Conservation (phyloP, 164 flowering plant species). For the Nymphaea colorata region DNA sequence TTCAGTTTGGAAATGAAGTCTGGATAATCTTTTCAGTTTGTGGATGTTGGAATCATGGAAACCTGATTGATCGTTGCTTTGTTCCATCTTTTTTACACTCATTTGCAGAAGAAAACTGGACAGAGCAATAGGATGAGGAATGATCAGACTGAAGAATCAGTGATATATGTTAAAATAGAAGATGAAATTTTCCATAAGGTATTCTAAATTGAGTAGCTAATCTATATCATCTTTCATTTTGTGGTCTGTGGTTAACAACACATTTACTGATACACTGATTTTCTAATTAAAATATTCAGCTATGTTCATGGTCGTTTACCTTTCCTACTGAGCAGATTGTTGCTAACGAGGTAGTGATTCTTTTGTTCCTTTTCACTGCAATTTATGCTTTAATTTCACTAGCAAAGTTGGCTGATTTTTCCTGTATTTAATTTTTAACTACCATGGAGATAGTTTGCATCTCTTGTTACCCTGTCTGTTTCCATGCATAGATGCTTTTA, state of each 20-base stretch:
- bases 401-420: too few species aligned
- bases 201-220: background rate
- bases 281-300: constrained; percentile 30
- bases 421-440: too few species aligned
- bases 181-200: constrained; percentile 85
- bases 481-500: too few species aligned
- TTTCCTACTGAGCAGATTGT: constrained; percentile 40
- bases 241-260: too few species aligned
- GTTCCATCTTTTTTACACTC: constrained; percentile 4
- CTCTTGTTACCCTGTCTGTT: too few species aligned
- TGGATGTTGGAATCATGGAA: too few species aligned
- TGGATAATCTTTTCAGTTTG: too few species aligned
- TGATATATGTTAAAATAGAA: constrained; percentile 60
- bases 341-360: constrained; percentile 43
- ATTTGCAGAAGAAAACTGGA: constrained; percentile 32
- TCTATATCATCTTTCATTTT: constrained; percentile 12
- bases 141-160: constrained; percentile 24
- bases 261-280: background rate
- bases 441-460: too few species aligned
- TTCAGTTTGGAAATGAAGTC: background rate
- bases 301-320: constrained; percentile 65
- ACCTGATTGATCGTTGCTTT: background rate
- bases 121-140: constrained; percentile 15
- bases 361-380: background rate
- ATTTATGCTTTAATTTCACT: background rate